Percentiles rank a stretch among this genome's conserved stretches.
Conservation (phyloP, 768 basidiomycete genomes). For the Amanita rimosa region DNA sequence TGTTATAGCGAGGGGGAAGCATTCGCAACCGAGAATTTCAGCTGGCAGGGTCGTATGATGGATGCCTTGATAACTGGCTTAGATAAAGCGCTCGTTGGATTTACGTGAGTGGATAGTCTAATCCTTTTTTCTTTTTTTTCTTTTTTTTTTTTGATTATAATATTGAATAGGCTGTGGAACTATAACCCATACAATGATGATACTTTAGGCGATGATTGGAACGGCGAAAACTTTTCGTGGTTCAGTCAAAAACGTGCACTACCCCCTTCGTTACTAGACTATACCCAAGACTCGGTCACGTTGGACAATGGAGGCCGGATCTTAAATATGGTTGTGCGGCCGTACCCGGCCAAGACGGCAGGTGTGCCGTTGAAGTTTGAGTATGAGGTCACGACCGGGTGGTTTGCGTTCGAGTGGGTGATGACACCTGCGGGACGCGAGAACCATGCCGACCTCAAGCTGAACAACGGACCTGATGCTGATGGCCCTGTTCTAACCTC, state of each 20-base stretch:
- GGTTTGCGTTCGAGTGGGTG: slow-evolving; percentile 54
- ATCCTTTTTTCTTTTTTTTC: too few species aligned
- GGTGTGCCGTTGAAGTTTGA: slow-evolving; percentile 67
- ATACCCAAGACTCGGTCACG: slow-evolving; percentile 50
- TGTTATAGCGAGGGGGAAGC: slow-evolving; percentile 52
- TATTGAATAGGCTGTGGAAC: slow-evolving; percentile 67
- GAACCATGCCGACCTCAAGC: background rate
- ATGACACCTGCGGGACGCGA: slow-evolving; percentile 21
- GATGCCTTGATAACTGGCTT: slow-evolving; percentile 82
- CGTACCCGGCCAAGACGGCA: slow-evolving; percentile 84
- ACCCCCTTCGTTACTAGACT: slow-evolving; percentile 41
- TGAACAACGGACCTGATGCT: slow-evolving; percentile 12
- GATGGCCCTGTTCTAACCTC: slow-evolving; percentile 24
- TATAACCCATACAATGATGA: slow-evolving; percentile 89
- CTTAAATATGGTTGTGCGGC: slow-evolving; percentile 70
- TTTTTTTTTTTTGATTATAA: background rate
- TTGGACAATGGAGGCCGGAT: slow-evolving; percentile 80
- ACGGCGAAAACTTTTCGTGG: slow-evolving; percentile 97
- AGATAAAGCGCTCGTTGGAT: slow-evolving; percentile 67
- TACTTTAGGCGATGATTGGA: slow-evolving; percentile 76
- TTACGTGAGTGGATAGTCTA: slow-evolving; percentile 52
- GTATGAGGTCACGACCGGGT: slow-evolving; percentile 70
- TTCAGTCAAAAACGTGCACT: slow-evolving; percentile 57
- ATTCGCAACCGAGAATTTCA: slow-evolving; percentile 62
- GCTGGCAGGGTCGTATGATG: slow-evolving; percentile 87